Base-by-base conservation (phyloP, 2,329 filamentous ascomycete species). In the Penicillium rolfsii region DNA sequence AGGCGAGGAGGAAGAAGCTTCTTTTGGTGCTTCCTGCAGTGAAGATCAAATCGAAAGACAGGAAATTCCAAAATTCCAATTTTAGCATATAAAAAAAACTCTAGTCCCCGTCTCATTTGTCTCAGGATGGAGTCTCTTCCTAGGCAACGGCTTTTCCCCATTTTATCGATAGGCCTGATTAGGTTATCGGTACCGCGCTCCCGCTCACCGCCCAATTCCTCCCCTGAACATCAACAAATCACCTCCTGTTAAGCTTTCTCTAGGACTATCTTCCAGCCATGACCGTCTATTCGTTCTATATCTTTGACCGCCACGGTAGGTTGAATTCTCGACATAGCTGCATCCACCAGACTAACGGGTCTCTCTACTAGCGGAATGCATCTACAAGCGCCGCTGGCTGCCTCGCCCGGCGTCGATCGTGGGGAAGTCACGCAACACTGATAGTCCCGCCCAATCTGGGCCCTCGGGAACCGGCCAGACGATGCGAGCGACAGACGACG, bases 261-360 rank as follows among this genome's bases (percentile, higher is more conserved):
- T 12, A n/a, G 22, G 11, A 5, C 16, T 28, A 9, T 3, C n/a
- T 3, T 33, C 28, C 57, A 64, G 82, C 70, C 74, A 98, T 99
- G 95, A 89, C 90, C 63, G 91, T 98, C 78, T 98, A 96, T 81
- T 93, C 93, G 62, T 97, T 99, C 81, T 97, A 97, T 84, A 97
- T 99, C 75, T 99, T 99, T 77, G 95, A 99, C 81, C 90, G 95
- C 67, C 95, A 99, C 80, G 97, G 95, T 97, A 84, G 74, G 41
- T 52, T 48, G 40, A 56, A 11, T 33, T 48, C 24, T 38, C 12
- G 7, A n/a, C 30, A 9, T 19, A 40, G 28, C 1, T 5, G 7
- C 11, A 43, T 26, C 43, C 50, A 53, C 24, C 14, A 45, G 35
- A 55, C 60, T 62, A 8, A 61, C 55, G 38, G 11, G 6, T 55